Percentiles rank a stretch among this genome's conserved stretches.
Conservation (phyloP, 129 eudicot species). For the Artemisia tridentata region DNA sequence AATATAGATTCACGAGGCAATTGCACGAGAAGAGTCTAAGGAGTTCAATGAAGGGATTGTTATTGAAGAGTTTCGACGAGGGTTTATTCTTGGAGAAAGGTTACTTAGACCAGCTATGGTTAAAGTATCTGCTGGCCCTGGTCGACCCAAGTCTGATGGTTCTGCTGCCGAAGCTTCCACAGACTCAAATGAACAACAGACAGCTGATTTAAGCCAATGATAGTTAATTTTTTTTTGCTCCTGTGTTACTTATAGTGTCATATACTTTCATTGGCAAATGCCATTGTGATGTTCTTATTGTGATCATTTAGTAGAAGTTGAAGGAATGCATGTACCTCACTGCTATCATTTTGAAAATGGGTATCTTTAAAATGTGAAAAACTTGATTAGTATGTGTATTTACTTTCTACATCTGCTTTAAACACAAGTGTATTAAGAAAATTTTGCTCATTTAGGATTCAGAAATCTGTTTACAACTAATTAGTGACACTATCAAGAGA, state of each 20-base stretch:
- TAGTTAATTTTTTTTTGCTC: slow-evolving; percentile 25
- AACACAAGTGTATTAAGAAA: too few species aligned
- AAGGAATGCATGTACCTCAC: too few species aligned
- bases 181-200: slow-evolving; percentile 37
- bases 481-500: too few species aligned
- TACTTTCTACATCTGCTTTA: too few species aligned
- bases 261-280: slow-evolving; percentile 18
- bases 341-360: too few species aligned
- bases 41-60: slow-evolving; percentile 81
- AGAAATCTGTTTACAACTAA: too few species aligned
- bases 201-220: slow-evolving; percentile 42
- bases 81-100: slow-evolving; percentile 75
- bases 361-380: too few species aligned
- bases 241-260: neutral
- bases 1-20: slow-evolving; percentile 81
- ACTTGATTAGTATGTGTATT: too few species aligned
- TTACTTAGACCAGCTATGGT: slow-evolving; percentile 92
- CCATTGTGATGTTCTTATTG: neutral
- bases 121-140: slow-evolving; percentile 93
- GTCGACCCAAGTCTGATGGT: slow-evolving; percentile 37
- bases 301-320: too few species aligned
- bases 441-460: too few species aligned
- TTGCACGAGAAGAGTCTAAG: slow-evolving; percentile 82
- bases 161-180: slow-evolving; percentile 16
- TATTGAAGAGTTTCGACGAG: slow-evolving; percentile 72